Evolutionary conservation across 371 early-diverging fungal genomes (phyloP).

Genomic region (Capillidium heterosporum): DNA sequence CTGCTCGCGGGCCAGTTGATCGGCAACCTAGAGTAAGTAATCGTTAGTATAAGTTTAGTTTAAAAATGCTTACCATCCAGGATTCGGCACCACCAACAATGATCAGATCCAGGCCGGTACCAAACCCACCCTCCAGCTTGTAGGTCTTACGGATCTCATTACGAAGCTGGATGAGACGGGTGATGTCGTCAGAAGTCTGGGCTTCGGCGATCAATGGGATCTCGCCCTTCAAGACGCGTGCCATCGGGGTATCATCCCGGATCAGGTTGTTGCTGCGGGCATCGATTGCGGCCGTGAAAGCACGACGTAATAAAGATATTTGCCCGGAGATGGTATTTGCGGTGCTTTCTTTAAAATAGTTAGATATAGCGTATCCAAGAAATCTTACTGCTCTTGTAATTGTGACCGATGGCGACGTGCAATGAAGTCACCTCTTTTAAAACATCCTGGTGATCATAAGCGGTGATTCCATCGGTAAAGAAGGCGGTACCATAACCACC

Average conservation of each 20-base stretch:
- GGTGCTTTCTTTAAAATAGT: background rate
- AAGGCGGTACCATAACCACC: slow-evolving; percentile 33
- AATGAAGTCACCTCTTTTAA: slow-evolving; percentile 38
- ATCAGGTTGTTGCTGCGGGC: background rate
- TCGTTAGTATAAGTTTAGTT: background rate
- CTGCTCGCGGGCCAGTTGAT: slow-evolving; percentile 26
- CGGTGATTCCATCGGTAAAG: slow-evolving; percentile 9
- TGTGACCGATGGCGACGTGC: slow-evolving; percentile 31
- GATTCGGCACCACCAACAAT: slow-evolving; percentile 52
- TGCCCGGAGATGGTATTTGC: slow-evolving; percentile 44
- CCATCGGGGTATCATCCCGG: slow-evolving; percentile 8
- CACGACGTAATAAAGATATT: slow-evolving; percentile 32
- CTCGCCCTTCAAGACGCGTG: slow-evolving; percentile 30
- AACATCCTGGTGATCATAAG: slow-evolving; percentile 21
- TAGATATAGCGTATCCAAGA: background rate
- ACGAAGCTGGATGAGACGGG: slow-evolving; percentile 38
- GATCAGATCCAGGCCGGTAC: slow-evolving; percentile 22
- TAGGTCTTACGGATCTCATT: slow-evolving; percentile 8
- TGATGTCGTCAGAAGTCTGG: slow-evolving; percentile 50
- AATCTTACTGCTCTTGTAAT: background rate
- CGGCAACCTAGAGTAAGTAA: slow-evolving; percentile 27
- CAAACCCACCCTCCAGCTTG: slow-evolving; percentile 5
- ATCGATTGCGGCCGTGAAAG: slow-evolving; percentile 13
- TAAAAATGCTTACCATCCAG: background rate
- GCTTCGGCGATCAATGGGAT: slow-evolving; percentile 36